A percentile compares a stretch with the other conserved stretches of the same genome.
phyloP scores from a whole-genome alignment of 2,329 filamentous ascomycete species.

The Canariomyces notabilis region DNA sequence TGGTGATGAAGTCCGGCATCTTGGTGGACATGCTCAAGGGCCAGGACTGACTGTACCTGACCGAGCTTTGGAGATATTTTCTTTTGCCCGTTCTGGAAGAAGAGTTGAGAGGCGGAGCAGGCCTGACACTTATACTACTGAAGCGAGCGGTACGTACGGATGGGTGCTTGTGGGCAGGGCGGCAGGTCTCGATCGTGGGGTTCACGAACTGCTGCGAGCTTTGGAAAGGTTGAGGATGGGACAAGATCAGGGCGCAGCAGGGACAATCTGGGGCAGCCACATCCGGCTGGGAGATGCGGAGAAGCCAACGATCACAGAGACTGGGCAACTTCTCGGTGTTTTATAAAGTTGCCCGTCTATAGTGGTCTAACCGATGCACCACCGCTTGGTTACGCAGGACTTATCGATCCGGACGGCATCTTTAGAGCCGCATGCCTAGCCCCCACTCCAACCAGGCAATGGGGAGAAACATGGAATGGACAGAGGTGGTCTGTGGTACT shows the following conservation, averaged over 20 bases:
- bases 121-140: constrained; percentile 1
- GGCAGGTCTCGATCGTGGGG: not conserved
- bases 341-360: constrained; percentile 3
- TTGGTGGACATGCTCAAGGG: not conserved
- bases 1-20: constrained; percentile 14
- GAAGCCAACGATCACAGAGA: not conserved
- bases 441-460: not conserved
- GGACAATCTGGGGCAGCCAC: not conserved
- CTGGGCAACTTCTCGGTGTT: constrained; percentile 1
- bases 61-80: not conserved
- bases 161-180: not conserved
- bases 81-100: not conserved
- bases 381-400: not conserved
- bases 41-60: not conserved
- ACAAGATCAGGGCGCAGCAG: constrained; percentile 4
- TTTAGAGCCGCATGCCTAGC: not conserved
- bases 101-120: not conserved
- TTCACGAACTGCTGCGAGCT: not conserved
- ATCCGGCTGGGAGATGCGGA: not conserved
- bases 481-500: not conserved
- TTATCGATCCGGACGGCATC: not conserved
- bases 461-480: not conserved
- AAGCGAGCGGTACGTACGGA: not conserved
- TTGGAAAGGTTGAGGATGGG: not conserved
- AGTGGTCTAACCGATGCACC: not conserved